Evolutionary conservation across 2,329 filamentous ascomycete genomes (phyloP), one percentile per base, ranked within the genome.

Genomic region (Stromatinia cepivora): DNA sequence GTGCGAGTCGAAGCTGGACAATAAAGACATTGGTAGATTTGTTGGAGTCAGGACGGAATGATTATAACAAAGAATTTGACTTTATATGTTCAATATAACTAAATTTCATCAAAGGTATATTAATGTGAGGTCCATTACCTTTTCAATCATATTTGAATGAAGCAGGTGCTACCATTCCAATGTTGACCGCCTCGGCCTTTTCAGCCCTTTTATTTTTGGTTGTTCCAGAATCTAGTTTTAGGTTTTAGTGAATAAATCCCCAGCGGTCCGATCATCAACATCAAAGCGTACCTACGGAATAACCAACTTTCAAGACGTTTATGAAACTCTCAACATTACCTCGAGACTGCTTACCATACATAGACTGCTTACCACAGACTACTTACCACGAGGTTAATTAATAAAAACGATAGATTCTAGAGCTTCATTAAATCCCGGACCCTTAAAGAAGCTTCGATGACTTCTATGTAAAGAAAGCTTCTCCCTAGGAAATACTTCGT

Each of bases 221-320:
- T 61, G 58, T 61, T 61, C 58, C 58, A 66, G 63, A 45, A 53
- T 53, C 20, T 52, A 53, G 31, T 64, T 25, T 36, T 34, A 65
- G 28, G 31, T 64, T 25, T 36, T 34, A 65, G 28, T 45, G 34
- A 66, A 66, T n/a, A 58, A 20, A 58, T 7, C 39, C 28, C 34
- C 31, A 28, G 52, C 46, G 46, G 28, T 36, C 64, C 28, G 64
- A 59, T 58, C 15, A 67, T 67, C 56, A 50, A 67, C 50, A 63
- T 63, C 59, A 63, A 42, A 63, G 59, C 59, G 59, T 48, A 48
- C 45, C 17, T 20, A 48, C 17, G 20, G 20, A 20, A 15, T 48
- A 7, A 48, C 48, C 22, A 15, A 20, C 42, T n/a, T 36, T 48
- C 36, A 52, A 67, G 66, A 62, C 66, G 66, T 63, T 61, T 46